Conservation (phyloP, 2,329 filamentous ascomycete genomes). For the Pseudogymnoascus sp. region DNA sequence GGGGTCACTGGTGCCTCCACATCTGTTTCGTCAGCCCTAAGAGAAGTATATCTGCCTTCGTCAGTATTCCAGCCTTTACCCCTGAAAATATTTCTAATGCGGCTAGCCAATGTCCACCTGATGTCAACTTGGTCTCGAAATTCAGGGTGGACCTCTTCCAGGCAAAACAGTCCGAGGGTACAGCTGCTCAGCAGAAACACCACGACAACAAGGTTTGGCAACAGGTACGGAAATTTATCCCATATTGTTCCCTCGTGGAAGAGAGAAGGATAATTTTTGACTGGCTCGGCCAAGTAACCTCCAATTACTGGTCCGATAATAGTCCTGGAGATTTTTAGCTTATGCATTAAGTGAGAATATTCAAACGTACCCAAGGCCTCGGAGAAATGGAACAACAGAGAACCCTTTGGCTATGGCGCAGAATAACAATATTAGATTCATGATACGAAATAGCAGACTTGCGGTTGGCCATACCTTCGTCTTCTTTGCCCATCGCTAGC, state of each 20-base stretch:
- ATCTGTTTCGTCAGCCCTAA: not conserved
- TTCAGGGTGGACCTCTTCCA: constrained; percentile 2
- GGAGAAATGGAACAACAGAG: constrained; percentile 90
- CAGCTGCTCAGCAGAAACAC: not conserved
- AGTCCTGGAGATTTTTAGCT: constrained; percentile 44
- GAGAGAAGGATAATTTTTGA: constrained; percentile 63
- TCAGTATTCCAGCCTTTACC: not conserved
- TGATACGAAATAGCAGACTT: not conserved
- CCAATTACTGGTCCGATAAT: constrained; percentile 85
- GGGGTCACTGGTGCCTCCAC: not conserved
- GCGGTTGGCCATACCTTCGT: constrained; percentile 57
- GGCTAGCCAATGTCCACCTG: not conserved
- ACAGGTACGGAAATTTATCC: constrained; percentile 74
- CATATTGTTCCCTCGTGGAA: constrained; percentile 67
- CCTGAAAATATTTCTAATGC: not conserved
- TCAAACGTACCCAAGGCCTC: constrained; percentile 67
- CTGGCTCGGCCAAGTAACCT: constrained; percentile 76
- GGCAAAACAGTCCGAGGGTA: not conserved
- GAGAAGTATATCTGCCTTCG: not conserved
- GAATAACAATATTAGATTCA: constrained; percentile 11
- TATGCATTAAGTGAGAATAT: not conserved
- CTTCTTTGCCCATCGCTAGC: constrained; percentile 80
- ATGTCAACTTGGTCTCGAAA: not conserved
- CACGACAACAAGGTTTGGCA: constrained; percentile 45
- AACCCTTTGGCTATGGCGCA: constrained; percentile 63